phyloP scores from a whole-genome alignment of 495 filamentous ascomycete genomes.

The Geoglossum glabrum region DNA sequence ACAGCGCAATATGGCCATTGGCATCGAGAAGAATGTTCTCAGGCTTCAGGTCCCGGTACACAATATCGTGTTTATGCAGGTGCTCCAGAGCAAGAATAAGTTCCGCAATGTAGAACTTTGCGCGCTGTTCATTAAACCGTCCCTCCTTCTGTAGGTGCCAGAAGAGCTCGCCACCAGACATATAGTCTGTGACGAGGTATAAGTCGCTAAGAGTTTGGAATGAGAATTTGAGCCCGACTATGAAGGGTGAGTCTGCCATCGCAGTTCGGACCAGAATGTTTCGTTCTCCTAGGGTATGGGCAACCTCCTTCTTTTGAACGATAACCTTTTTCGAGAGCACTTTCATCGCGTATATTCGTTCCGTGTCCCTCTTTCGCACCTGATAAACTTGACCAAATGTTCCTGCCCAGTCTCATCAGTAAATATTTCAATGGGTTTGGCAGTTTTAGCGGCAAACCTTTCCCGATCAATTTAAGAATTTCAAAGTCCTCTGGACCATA shows the following conservation, averaged over 20 bases:
- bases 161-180: slow-evolving; percentile 96
- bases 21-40: slow-evolving; percentile 74
- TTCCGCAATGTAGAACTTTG: slow-evolving; percentile 98
- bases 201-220: slow-evolving; percentile 96
- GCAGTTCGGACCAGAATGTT: slow-evolving; percentile 95
- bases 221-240: slow-evolving; percentile 94
- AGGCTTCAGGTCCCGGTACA: slow-evolving; percentile 82
- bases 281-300: slow-evolving; percentile 87
- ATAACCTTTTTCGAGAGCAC: slow-evolving; percentile 98
- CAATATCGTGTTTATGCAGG: slow-evolving; percentile 89
- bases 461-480: slow-evolving; percentile 88
- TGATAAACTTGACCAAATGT: slow-evolving; percentile 99
- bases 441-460: slow-evolving; percentile 30
- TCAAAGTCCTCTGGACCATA: slow-evolving; percentile 95
- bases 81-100: slow-evolving; percentile 90
- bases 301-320: slow-evolving; percentile 97
- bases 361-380: slow-evolving; percentile 93
- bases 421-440: not conserved
- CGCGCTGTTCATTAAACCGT: slow-evolving; percentile 79
- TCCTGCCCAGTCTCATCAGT: slow-evolving; percentile 13
- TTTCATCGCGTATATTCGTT: slow-evolving; percentile 96
- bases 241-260: slow-evolving; percentile 89
- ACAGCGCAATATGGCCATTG: slow-evolving; percentile 69
- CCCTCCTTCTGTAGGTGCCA: slow-evolving; percentile 98
- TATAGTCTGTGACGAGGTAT: slow-evolving; percentile 97